Conservation (phyloP, 2,329 filamentous ascomycete genomes). For the Trichoderma sp. region DNA sequence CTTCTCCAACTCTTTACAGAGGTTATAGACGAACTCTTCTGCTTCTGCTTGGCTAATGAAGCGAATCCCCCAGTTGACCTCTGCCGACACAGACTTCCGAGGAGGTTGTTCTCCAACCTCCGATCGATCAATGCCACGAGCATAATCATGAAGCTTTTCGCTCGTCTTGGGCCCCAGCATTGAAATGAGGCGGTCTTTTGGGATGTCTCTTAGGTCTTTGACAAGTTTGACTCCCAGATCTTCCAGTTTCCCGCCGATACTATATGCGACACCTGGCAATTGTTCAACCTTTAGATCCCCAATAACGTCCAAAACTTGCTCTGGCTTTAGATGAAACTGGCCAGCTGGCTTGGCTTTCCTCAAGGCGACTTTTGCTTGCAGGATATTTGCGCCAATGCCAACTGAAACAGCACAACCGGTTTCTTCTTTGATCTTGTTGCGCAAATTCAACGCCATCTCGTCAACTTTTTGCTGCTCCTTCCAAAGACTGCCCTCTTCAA, state of each 20-base stretch:
- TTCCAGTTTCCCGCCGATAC: conserved; percentile 84
- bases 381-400: conserved; percentile 87
- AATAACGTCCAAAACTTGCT: conserved; percentile 76
- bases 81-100: conserved; percentile 93
- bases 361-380: conserved; percentile 88
- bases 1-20: conserved; percentile 83
- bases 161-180: conserved; percentile 89
- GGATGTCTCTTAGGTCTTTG: conserved; percentile 76
- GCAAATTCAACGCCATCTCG: conserved; percentile 65
- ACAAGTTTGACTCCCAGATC: conserved; percentile 82
- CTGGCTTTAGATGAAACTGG: conserved; percentile 84
- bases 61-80: conserved; percentile 97
- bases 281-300: conserved; percentile 77
- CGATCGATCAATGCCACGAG: conserved; percentile 80
- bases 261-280: conserved; percentile 90
- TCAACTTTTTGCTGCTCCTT: conserved; percentile 80
- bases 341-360: conserved; percentile 93
- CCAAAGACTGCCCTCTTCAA: conserved; percentile 70
- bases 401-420: conserved; percentile 90
- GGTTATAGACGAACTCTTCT: conserved; percentile 84
- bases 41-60: conserved; percentile 92
- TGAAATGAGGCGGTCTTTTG: conserved; percentile 74
- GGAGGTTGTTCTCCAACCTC: conserved; percentile 86
- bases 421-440: conserved; percentile 69
- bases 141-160: conserved; percentile 86